A percentile compares a stretch with the other conserved stretches of the same genome.
Conservation (phyloP, 148 eudicot genomes). For the Chenopodium suecicum region DNA sequence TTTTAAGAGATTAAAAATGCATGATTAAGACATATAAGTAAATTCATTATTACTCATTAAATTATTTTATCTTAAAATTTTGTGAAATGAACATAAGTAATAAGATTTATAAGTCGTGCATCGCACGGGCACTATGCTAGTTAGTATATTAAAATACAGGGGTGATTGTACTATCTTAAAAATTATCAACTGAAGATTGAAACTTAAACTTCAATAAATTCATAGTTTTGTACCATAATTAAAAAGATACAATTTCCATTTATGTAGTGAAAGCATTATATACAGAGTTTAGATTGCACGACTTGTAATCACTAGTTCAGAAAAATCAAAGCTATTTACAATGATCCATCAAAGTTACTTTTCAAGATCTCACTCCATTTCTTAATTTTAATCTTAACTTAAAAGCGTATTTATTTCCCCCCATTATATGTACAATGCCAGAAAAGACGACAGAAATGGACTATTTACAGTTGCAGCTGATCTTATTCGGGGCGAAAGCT, state of each 20-base stretch:
- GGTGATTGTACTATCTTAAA: too few relatives aligned
- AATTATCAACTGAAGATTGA: not conserved
- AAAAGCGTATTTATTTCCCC: not conserved
- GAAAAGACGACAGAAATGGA: constrained; percentile 18
- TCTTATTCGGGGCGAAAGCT: constrained; percentile 72
- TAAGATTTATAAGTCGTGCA: too few relatives aligned
- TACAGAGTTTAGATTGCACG: constrained; percentile 13
- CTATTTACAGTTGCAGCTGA: constrained; percentile 26
- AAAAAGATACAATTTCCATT: not conserved
- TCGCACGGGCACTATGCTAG: too few relatives aligned
- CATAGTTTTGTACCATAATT: not conserved
- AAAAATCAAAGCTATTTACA: constrained; percentile 17
- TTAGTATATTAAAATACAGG: too few relatives aligned
- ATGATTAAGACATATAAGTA: too few relatives aligned
- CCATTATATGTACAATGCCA: constrained; percentile 20
- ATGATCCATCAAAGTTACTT: constrained; percentile 7
- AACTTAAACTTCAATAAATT: not conserved
- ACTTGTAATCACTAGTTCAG: too few relatives aligned
- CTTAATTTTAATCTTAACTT: constrained; percentile 8
- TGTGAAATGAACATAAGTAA: too few relatives aligned
- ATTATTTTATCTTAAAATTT: too few relatives aligned
- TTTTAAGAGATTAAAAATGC: too few relatives aligned
- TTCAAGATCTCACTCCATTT: constrained; percentile 6
- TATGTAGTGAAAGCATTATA: constrained; percentile 1
- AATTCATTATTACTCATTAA: too few relatives aligned